Base-by-base conservation (phyloP, 805 yeast species). In the Saccharomycopsis microspora region DNA sequence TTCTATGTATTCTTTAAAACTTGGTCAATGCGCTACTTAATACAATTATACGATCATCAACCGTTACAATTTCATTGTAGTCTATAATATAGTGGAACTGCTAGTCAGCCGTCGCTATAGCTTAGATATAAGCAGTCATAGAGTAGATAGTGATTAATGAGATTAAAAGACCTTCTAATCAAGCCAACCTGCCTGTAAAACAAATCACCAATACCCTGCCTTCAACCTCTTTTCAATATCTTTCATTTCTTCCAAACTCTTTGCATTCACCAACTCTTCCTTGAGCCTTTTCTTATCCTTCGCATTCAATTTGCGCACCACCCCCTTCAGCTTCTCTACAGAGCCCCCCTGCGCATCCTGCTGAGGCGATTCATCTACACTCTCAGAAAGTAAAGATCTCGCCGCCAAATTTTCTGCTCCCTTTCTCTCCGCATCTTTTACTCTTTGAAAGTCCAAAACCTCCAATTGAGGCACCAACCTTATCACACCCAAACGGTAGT, bases 191-290 rank as follows among this genome's bases (percentile, higher is more conserved):
- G 19, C 19, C 19, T 19, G 2, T 19, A 19, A 19, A 19, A 43
- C 6, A 29, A 35, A 31, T 48, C 48, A 60, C 34, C 61, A 32
- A 47, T 63, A 63, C 3, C 70, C 78, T 34, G 60, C 64, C 47
- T 63, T 62, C 41, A 83, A 64, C 27, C 75, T n/a, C 36, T 34
- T 34, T 59, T 86, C 94, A 29, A 88, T 74, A 44, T 76, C 65
- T 49, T 80, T 84, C 5, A 88, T 84, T 53, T 89, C 96, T 4
- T 74, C 84, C 49, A 89, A 59, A 45, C 80, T 77, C 3, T 78
- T 71, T 1, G 96, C 95, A 33, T 64, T 66, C 45, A 71, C 69
- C 48, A 89, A 66, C 53, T 76, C 72, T 39, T 67, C 58, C 52
- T 79, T 69, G 43, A 89, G 62, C 42, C 64, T 63, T 9, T 62